Percentiles rank a stretch among this genome's conserved stretches.
These are phyloP conservation scores for Boletales sp. DNA, from an alignment of 768 basidiomycete species.

Conservation along the genomic window DNA sequence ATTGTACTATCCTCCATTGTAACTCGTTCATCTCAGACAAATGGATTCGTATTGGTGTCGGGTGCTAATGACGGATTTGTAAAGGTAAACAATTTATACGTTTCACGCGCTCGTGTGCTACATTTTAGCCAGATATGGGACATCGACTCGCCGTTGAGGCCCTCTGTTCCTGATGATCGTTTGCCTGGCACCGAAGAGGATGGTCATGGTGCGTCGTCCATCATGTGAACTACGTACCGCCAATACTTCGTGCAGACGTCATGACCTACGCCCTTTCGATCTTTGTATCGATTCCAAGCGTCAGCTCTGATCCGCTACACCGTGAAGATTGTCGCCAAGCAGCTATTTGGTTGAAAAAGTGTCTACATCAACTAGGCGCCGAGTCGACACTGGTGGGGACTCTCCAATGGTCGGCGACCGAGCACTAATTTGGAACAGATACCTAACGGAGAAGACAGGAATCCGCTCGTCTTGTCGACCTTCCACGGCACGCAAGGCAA, in stretches of 20 bases:
- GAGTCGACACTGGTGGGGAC: slow-evolving; percentile 63
- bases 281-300: slow-evolving; percentile 84
- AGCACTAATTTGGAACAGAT: slow-evolving; percentile 43
- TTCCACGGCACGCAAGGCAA: slow-evolving; percentile 70
- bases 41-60: slow-evolving; percentile 50
- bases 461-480: slow-evolving; percentile 86
- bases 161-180: not conserved
- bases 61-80: slow-evolving; percentile 85
- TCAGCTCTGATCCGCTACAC: slow-evolving; percentile 64
- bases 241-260: slow-evolving; percentile 44
- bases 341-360: slow-evolving; percentile 88
- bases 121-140: slow-evolving; percentile 49
- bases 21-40: slow-evolving; percentile 32
- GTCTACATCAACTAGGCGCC: slow-evolving; percentile 84
- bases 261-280: slow-evolving; percentile 78
- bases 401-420: not conserved
- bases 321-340: slow-evolving; percentile 91
- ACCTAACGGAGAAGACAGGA: slow-evolving; percentile 69
- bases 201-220: slow-evolving; percentile 15
- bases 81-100: slow-evolving; percentile 49
- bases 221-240: not conserved
- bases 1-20: slow-evolving; percentile 80
- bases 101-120: not conserved
- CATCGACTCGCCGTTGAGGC: slow-evolving; percentile 28
- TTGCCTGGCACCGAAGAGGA: slow-evolving; percentile 15